Conservation (phyloP, 2,329 filamentous ascomycete species). For the Apiospora saccharicola region DNA sequence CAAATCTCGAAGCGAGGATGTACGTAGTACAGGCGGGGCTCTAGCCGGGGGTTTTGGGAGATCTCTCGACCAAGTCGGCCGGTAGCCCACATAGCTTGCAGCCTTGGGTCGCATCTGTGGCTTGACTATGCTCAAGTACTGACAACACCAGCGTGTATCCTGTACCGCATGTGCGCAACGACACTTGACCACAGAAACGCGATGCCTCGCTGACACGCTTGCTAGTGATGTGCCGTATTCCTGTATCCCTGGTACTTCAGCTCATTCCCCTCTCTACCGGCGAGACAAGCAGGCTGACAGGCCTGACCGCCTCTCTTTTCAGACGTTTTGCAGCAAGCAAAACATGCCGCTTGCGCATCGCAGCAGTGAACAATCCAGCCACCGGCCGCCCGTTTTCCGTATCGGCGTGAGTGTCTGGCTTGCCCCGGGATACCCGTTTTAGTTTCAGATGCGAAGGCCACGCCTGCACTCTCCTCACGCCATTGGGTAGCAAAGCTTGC, state of each 20-base stretch:
- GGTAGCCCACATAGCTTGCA: slow-evolving; percentile 7
- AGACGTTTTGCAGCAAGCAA: background rate
- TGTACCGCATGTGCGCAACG: background rate
- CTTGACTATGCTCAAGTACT: background rate
- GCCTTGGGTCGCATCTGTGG: slow-evolving; percentile 22
- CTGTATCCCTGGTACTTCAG: background rate
- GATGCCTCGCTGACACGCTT: background rate
- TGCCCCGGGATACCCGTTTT: slow-evolving; percentile 6
- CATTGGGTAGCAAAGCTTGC: background rate
- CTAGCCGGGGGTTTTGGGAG: background rate
- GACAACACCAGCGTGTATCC: background rate
- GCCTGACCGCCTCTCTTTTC: background rate
- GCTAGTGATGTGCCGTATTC: background rate
- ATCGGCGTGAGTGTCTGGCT: background rate
- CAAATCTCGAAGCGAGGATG: slow-evolving; percentile 6
- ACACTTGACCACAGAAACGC: background rate
- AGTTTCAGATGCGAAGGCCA: slow-evolving; percentile 10
- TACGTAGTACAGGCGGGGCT: background rate
- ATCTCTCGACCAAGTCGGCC: slow-evolving; percentile 15
- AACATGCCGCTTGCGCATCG: background rate
- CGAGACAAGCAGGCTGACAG: background rate
- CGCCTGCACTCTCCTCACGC: background rate
- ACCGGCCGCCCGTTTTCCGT: slow-evolving; percentile 5
- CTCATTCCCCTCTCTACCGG: background rate
- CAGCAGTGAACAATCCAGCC: background rate